A percentile compares a stretch with the other conserved stretches of the same genome.
phyloP scores from a whole-genome alignment of 148 eudicot species.

The Rhododendron williamsianum region DNA sequence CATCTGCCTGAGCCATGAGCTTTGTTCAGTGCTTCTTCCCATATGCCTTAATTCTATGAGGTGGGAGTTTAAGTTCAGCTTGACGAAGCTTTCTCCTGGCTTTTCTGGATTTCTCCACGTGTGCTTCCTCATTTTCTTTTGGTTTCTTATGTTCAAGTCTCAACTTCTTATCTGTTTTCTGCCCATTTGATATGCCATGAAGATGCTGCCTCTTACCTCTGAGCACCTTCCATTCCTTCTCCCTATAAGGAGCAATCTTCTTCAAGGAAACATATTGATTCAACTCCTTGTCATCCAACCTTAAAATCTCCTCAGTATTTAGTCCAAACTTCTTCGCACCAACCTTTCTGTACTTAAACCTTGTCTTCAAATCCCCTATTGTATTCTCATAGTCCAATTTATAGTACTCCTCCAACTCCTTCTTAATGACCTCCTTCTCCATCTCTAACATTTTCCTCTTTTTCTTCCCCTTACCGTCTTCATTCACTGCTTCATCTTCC shows the following conservation, averaged over 20 bases:
- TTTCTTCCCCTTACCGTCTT: conserved; percentile 48
- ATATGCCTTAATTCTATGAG: conserved; percentile 51
- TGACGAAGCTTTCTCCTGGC: conserved; percentile 46
- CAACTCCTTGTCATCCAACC: conserved; percentile 78
- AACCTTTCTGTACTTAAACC: conserved; percentile 74
- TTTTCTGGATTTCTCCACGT: conserved; percentile 35
- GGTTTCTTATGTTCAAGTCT: conserved; percentile 16
- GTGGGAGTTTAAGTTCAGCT: conserved; percentile 39
- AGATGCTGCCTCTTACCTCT: conserved; percentile 27
- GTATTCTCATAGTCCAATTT: conserved; percentile 85
- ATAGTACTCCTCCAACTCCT: conserved; percentile 68
- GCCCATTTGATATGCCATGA: conserved; percentile 19
- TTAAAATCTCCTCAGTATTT: conserved; percentile 48
- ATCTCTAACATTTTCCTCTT: conserved; percentile 42
- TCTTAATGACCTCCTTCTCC: conserved; percentile 47
- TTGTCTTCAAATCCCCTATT: conserved; percentile 77
- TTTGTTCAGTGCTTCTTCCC: conserved; percentile 37
- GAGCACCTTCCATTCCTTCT: conserved; percentile 78
- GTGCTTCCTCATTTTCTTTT: conserved; percentile 18
- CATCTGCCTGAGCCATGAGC: neutral
- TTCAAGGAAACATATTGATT: conserved; percentile 79
- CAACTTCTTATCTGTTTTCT: conserved; percentile 22
- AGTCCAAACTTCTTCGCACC: conserved; percentile 51
- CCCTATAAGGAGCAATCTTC: conserved; percentile 83
- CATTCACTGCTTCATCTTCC: conserved; percentile 19